These are phyloP conservation scores for Chlorophyllum brunneum DNA, from an alignment of 768 basidiomycete genomes.

Conservation along the genomic window DNA sequence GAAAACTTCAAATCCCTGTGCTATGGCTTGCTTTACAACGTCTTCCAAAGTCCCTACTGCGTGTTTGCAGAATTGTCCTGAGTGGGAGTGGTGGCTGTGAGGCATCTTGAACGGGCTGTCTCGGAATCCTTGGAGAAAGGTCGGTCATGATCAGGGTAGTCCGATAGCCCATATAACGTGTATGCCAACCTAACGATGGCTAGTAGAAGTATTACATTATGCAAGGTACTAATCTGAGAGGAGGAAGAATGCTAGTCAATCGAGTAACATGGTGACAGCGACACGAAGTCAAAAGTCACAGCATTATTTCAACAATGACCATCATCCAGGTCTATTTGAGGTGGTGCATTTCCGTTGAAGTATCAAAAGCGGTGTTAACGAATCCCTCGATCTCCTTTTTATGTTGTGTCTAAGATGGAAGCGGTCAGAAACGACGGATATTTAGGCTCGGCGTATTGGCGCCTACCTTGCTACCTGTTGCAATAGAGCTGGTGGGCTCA, in stretches of 20 bases:
- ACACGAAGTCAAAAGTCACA: background rate
- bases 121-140: too few relatives aligned
- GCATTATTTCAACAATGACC: background rate
- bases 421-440: constrained; percentile 12
- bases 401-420: constrained; percentile 57
- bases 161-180: background rate
- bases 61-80: constrained; percentile 92
- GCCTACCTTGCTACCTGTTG: constrained; percentile 84
- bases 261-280: background rate
- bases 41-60: constrained; percentile 78
- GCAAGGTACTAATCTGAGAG: constrained; percentile 1
- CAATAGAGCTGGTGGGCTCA: constrained; percentile 87
- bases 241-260: too few relatives aligned
- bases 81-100: constrained; percentile 86
- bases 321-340: constrained; percentile 3
- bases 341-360: constrained; percentile 11
- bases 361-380: constrained; percentile 53
- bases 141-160: background rate
- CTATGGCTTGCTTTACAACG: constrained; percentile 77
- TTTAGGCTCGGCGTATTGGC: background rate
- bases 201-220: constrained; percentile 6
- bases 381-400: constrained; percentile 89
- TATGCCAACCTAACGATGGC: background rate
- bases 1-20: constrained; percentile 73
- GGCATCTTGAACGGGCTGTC: constrained; percentile 35